These are phyloP conservation scores for Luffa acutangula DNA, from an alignment of 306 rosid genomes.

Conservation along the genomic window DNA sequence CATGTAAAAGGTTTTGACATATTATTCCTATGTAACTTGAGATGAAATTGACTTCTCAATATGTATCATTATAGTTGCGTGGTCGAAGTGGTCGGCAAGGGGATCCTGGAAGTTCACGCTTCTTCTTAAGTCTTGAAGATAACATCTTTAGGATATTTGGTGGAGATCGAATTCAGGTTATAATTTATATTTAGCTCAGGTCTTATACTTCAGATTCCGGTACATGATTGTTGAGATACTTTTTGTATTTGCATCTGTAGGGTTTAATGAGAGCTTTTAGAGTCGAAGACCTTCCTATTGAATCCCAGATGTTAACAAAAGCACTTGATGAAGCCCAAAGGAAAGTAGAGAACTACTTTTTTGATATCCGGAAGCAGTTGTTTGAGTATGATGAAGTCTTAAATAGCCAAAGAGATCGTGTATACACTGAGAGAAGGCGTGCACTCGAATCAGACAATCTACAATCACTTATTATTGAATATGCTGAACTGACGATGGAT, in stretches of 20 bases:
- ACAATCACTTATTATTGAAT: conserved; percentile 76
- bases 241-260: conserved; percentile 30
- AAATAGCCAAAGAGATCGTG: conserved; percentile 93
- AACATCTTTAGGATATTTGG: conserved; percentile 94
- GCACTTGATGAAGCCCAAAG: conserved; percentile 98
- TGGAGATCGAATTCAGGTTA: conserved; percentile 89
- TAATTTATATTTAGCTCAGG: conserved; percentile 9
- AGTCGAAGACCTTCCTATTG: conserved; percentile 96
- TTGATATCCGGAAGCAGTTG: conserved; percentile 90
- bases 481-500: conserved; percentile 96
- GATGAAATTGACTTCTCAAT: conserved; percentile 13
- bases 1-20: background rate
- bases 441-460: conserved; percentile 82
- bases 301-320: conserved; percentile 94
- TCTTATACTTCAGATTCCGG: background rate
- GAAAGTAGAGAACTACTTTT: conserved; percentile 94
- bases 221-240: conserved; percentile 11
- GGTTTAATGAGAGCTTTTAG: conserved; percentile 95
- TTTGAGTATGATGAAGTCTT: conserved; percentile 93
- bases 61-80: conserved; percentile 48
- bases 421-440: conserved; percentile 89
- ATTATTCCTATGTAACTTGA: conserved; percentile 8
- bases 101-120: conserved; percentile 95
- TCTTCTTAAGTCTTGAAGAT: conserved; percentile 95
- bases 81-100: conserved; percentile 98